Evolutionary conservation across 129 eudicot species (phyloP).

Genomic region (Cynara cardunculus): DNA sequence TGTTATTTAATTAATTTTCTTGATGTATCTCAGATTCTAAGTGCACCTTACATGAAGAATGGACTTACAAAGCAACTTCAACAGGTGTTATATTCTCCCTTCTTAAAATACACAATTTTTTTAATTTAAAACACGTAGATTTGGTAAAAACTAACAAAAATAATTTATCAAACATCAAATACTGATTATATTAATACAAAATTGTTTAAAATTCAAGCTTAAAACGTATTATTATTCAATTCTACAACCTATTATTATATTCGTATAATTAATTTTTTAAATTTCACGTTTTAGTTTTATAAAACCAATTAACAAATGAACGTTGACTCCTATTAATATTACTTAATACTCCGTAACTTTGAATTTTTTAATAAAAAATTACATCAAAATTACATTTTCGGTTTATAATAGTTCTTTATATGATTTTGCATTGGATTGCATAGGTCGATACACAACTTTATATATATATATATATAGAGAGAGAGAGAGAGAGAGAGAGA

Average conservation of each 20-base stretch:
- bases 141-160: too few relatives aligned
- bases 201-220: background rate
- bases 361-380: too few relatives aligned
- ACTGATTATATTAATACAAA: background rate
- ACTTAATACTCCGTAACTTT: background rate
- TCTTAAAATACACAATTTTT: background rate
- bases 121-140: background rate
- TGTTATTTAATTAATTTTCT: background rate
- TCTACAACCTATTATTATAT: background rate
- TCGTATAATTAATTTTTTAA: too few relatives aligned
- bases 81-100: conserved; percentile 29
- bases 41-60: conserved; percentile 65
- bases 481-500: too few relatives aligned
- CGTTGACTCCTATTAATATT: background rate
- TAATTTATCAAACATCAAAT: too few relatives aligned
- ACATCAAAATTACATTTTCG: too few relatives aligned
- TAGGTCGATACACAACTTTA: too few relatives aligned
- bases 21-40: conserved; percentile 47
- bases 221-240: too few relatives aligned
- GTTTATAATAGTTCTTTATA: too few relatives aligned
- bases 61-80: conserved; percentile 48
- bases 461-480: too few relatives aligned
- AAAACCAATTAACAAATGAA: background rate
- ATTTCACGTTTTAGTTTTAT: too few relatives aligned
- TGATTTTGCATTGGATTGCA: too few relatives aligned